A percentile compares a stretch with the other conserved stretches of the same genome.
phyloP scores from a whole-genome alignment of 495 filamentous ascomycete genomes.

The Chaetomium cochliodes region DNA sequence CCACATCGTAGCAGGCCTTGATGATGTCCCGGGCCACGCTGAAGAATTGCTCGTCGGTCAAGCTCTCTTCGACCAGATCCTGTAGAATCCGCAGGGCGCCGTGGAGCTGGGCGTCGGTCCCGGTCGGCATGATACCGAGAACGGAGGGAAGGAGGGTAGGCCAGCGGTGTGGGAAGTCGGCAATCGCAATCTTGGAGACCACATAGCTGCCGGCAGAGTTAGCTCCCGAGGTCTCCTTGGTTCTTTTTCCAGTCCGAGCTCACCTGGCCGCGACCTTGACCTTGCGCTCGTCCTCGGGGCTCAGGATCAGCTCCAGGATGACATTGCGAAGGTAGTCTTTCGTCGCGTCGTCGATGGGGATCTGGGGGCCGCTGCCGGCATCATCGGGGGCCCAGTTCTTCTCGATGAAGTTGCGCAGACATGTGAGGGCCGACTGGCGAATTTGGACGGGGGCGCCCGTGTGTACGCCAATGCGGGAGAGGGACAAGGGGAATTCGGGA shows the following conservation, averaged over 20 bases:
- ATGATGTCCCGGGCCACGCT: conserved; percentile 79
- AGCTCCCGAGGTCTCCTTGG: conserved; percentile 2
- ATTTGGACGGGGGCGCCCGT: conserved; percentile 65
- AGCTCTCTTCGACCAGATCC: conserved; percentile 87
- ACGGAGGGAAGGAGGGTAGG: conserved; percentile 77
- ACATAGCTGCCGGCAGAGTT: conserved; percentile 56
- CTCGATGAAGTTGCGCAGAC: conserved; percentile 78
- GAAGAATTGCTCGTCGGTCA: conserved; percentile 94
- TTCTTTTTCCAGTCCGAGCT: conserved; percentile 12
- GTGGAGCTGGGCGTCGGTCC: conserved; percentile 74
- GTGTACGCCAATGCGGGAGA: conserved; percentile 76
- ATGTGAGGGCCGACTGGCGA: conserved; percentile 77
- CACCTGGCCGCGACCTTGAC: conserved; percentile 76
- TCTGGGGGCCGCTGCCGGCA: conserved; percentile 63
- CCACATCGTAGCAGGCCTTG: conserved; percentile 75
- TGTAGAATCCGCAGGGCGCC: conserved; percentile 83
- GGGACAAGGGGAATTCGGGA: conserved; percentile 69
- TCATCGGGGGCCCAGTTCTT: conserved; percentile 65
- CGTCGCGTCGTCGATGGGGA: conserved; percentile 61
- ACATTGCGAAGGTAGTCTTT: conserved; percentile 69
- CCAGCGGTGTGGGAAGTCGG: conserved; percentile 94
- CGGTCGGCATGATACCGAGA: conserved; percentile 70
- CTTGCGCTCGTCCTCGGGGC: conserved; percentile 72
- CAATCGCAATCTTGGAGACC: conserved; percentile 92
- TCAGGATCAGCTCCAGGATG: conserved; percentile 75